Conservation (phyloP, 2,329 filamentous ascomycete genomes). For the Passalora sequoiae region DNA sequence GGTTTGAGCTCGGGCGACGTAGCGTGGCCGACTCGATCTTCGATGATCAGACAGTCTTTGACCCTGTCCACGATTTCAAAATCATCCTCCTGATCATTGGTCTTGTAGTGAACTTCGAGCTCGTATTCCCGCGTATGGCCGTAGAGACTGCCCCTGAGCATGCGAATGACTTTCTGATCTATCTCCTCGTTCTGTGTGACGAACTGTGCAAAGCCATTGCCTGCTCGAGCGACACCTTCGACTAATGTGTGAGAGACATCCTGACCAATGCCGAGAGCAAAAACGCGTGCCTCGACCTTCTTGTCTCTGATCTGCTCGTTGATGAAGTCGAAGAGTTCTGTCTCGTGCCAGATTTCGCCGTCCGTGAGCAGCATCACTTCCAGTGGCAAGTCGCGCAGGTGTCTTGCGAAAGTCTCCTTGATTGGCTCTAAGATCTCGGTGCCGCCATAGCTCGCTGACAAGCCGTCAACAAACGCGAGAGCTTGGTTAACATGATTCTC, state of each 20-base stretch:
- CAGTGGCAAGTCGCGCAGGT: conserved; percentile 43
- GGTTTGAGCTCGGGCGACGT: not conserved
- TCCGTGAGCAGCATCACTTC: conserved; percentile 56
- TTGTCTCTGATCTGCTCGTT: conserved; percentile 40
- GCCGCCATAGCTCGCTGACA: conserved; percentile 49
- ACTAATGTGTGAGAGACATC: conserved; percentile 53
- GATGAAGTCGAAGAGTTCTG: conserved; percentile 46
- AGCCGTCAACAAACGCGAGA: conserved; percentile 38
- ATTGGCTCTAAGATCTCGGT: conserved; percentile 51
- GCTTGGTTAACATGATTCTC: conserved; percentile 44
- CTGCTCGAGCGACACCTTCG: conserved; percentile 54
- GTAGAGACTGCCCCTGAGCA: conserved; percentile 66
- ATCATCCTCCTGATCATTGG: conserved; percentile 41
- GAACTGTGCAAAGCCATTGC: conserved; percentile 56
- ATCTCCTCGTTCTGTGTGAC: conserved; percentile 61
- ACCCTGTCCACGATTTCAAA: conserved; percentile 61
- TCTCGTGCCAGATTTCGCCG: conserved; percentile 50
- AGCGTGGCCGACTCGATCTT: conserved; percentile 26
- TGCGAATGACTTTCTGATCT: conserved; percentile 63
- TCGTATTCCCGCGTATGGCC: conserved; percentile 62
- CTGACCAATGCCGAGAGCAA: conserved; percentile 53
- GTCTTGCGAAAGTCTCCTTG: conserved; percentile 43
- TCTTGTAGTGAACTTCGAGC: conserved; percentile 57
- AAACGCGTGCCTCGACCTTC: conserved; percentile 49
- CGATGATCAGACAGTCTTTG: conserved; percentile 45